Conservation (phyloP, 768 basidiomycete species). For the Amanita muscaria region DNA sequence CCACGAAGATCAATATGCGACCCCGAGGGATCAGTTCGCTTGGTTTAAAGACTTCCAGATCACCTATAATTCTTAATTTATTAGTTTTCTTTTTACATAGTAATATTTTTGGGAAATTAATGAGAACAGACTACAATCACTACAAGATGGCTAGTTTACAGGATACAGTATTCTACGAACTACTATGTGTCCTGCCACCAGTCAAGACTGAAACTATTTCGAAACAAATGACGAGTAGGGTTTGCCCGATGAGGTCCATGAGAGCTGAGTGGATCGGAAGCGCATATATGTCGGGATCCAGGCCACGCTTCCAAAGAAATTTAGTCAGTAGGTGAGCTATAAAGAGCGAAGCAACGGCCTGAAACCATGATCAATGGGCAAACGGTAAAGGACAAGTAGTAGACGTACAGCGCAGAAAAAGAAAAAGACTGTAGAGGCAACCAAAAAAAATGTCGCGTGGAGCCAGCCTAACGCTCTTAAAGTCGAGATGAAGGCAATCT, state of each 20-base stretch:
- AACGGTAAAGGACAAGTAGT: conserved; percentile 5
- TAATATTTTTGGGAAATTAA: too few relatives aligned
- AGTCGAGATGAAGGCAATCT: conserved; percentile 62
- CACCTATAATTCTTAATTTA: conserved; percentile 11
- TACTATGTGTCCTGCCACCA: not conserved
- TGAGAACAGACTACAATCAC: too few relatives aligned
- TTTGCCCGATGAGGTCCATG: conserved; percentile 9
- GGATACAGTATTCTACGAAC: not conserved
- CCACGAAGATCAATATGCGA: conserved; percentile 46
- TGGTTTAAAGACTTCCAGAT: conserved; percentile 65
- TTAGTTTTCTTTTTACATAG: not conserved
- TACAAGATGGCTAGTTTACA: not conserved
- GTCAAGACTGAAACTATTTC: conserved; percentile 6
- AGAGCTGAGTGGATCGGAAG: conserved; percentile 87
- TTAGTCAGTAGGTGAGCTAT: conserved; percentile 61
- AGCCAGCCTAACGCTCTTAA: conserved; percentile 73
- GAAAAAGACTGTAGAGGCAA: conserved; percentile 55
- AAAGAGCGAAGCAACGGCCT: conserved; percentile 66
- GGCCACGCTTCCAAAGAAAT: conserved; percentile 66
- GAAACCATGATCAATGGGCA: conserved; percentile 7
- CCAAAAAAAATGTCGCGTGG: conserved; percentile 57
- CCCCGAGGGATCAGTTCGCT: conserved; percentile 55
- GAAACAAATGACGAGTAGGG: conserved; percentile 6
- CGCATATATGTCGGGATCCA: conserved; percentile 90
- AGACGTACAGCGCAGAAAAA: conserved; percentile 70